Conservation (phyloP, 78 protist genomes). For the Diacronema lutheri region DNA sequence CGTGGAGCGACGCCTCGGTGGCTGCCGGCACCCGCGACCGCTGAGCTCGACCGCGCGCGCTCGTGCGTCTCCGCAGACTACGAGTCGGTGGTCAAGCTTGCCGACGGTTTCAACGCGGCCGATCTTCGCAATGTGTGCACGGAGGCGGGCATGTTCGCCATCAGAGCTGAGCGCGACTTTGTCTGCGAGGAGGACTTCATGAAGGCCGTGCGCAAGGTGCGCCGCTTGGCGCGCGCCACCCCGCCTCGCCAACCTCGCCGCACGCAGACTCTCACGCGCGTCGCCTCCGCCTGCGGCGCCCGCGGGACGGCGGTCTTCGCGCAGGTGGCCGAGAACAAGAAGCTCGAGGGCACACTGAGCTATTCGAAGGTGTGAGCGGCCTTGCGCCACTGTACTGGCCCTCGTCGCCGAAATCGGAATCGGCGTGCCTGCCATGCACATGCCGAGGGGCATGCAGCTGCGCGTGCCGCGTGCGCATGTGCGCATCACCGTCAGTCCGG, state of each 20-base stretch:
- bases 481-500: too few relatives aligned
- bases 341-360: constrained; percentile 89
- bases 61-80: constrained; percentile 64
- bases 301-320: constrained; percentile 85
- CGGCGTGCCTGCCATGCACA: too few relatives aligned
- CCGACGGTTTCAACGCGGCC: constrained; percentile 99
- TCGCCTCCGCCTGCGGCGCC: not conserved
- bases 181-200: constrained; percentile 93
- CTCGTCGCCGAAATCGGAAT: too few relatives aligned
- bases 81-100: constrained; percentile 92
- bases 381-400: too few relatives aligned
- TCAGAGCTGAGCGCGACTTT: constrained; percentile 92
- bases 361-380: constrained; percentile 62
- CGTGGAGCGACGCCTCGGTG: too few relatives aligned
- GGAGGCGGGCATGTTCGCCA: constrained; percentile 90
- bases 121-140: constrained; percentile 92
- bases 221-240: not conserved
- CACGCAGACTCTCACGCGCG: not conserved
- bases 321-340: constrained; percentile 89
- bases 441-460: too few relatives aligned
- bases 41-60: too few relatives aligned
- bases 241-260: not conserved
- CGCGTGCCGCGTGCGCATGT: too few relatives aligned
- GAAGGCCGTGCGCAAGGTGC: constrained; percentile 89
- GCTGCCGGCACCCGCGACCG: too few relatives aligned